Base-by-base conservation (phyloP, 2,329 filamentous ascomycete genomes). In the Parascedosporium putredinis region DNA sequence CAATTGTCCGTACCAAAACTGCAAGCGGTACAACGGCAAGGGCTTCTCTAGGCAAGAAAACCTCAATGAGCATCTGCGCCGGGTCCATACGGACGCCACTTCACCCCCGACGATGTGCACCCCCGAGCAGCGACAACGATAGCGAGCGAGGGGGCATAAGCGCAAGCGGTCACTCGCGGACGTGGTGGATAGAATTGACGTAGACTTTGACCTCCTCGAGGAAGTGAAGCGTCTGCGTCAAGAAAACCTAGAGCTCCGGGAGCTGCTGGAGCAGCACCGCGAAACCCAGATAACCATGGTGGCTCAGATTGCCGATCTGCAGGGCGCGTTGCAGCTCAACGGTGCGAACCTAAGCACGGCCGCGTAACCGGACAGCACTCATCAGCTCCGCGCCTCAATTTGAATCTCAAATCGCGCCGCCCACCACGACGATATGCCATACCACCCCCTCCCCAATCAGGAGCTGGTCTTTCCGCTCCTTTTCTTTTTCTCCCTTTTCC, bases 41-140 rank as follows among this genome's bases (percentile, higher is more conserved):
- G 89, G 89, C 20, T 97, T 97, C 64, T 94, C 90, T 7, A 81
- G 91, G 46, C 86, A 90, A 60, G 91, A 97, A 67, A 97, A 97
- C 59, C 74, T 96, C 3, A 89, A 91, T 62, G 91, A 97, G 67
- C 91, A 97, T 66, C 72, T 96, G 16, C 85, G 91, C 18, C 83
- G 91, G 23, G 87, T 94, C n/a, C 91, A 97, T 63, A 84, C 77
- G 38, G 68, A 71, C 36, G 67, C 62, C 24, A 56, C 58, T 3
- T 67, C 56, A 43, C 59, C 60, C 59, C 61, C 45, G 62, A 67
- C 25, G 56, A 57, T 20, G 20, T 14, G 16, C 24, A 33, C 14
- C 63, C 59, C 62, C 71, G 29, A 67, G 65, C 25, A 72, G 71
- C 31, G 72, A 74, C 47, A 70, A 70, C 46, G 72, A 75, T 5